Evolutionary conservation across 768 basidiomycete species (phyloP).

Genomic region (Lactarius sanguifluus): DNA sequence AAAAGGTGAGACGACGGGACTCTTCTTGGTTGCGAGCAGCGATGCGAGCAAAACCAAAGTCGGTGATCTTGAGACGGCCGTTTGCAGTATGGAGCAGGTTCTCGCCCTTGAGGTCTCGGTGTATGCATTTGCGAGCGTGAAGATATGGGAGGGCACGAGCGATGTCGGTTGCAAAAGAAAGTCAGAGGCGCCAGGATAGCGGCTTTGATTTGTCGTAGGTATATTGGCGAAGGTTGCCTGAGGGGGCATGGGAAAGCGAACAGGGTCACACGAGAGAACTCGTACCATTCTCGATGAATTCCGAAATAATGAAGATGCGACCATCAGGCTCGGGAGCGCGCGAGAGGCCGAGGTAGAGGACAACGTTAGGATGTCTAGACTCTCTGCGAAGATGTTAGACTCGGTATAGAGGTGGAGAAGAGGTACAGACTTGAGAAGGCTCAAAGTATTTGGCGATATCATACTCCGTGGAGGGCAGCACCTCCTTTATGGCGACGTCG

Average conservation of each 20-base stretch:
- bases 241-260: conserved; percentile 14
- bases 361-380: conserved; percentile 89
- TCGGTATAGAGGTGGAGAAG: conserved; percentile 21
- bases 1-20: conserved; percentile 79
- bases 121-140: conserved; percentile 88
- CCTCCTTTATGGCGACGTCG: conserved; percentile 95
- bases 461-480: conserved; percentile 86
- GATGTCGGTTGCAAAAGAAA: conserved; percentile 95
- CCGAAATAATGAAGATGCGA: conserved; percentile 93
- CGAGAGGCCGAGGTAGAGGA: conserved; percentile 88
- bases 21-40: conserved; percentile 92
- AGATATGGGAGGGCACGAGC: conserved; percentile 95
- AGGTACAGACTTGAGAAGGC: conserved; percentile 75
- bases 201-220: conserved; percentile 82
- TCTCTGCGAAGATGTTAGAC: conserved; percentile 45
- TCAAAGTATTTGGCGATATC: conserved; percentile 98
- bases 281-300: conserved; percentile 83
- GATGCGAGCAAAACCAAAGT: conserved; percentile 96
- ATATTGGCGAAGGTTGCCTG: conserved; percentile 80
- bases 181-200: conserved; percentile 89
- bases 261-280: neutral
- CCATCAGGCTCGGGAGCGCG: conserved; percentile 73
- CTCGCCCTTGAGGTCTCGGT: conserved; percentile 94
- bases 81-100: conserved; percentile 95
- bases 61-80: conserved; percentile 95